Percentiles rank a stretch among this genome's conserved stretches.
phyloP scores from a whole-genome alignment of 768 basidiomycete genomes.

The Hericium coralloides region DNA sequence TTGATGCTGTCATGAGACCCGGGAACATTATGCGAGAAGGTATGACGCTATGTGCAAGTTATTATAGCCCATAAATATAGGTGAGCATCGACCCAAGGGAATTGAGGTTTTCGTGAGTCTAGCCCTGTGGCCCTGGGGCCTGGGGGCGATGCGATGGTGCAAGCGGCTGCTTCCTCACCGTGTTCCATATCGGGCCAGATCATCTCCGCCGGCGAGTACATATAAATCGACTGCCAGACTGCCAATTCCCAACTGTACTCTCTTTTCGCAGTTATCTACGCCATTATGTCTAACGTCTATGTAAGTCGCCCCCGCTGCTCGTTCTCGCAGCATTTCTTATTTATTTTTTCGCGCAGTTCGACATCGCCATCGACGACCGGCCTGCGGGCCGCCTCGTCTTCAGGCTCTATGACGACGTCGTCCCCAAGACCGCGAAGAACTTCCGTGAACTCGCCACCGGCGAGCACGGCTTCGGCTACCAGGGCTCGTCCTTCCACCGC shows the following conservation, averaged over 20 bases:
- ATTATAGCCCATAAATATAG: no score
- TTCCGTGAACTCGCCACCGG: constrained; percentile 75
- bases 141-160: not conserved
- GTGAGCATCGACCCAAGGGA: no score
- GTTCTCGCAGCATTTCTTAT: not conserved
- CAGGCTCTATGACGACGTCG: constrained; percentile 73
- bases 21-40: no score
- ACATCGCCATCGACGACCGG: constrained; percentile 49
- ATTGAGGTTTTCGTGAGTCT: no score
- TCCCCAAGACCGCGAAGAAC: constrained; percentile 75
- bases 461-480: constrained; percentile 64
- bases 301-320: constrained; percentile 4
- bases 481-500: constrained; percentile 58
- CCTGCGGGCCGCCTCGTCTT: constrained; percentile 69
- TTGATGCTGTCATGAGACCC: not conserved
- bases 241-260: not conserved
- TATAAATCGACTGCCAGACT: not conserved
- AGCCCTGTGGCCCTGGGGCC: no score
- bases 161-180: not conserved
- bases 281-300: constrained; percentile 18
- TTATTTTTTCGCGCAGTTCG: constrained; percentile 38
- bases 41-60: no score
- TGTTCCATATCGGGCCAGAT: not conserved
- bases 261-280: not conserved
- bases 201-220: not conserved